A percentile compares a stretch with the other conserved stretches of the same genome.
These are phyloP conservation scores for Pseudomonodictys pantanalensis DNA, from an alignment of 495 filamentous ascomycete species.

Conservation along the genomic window DNA sequence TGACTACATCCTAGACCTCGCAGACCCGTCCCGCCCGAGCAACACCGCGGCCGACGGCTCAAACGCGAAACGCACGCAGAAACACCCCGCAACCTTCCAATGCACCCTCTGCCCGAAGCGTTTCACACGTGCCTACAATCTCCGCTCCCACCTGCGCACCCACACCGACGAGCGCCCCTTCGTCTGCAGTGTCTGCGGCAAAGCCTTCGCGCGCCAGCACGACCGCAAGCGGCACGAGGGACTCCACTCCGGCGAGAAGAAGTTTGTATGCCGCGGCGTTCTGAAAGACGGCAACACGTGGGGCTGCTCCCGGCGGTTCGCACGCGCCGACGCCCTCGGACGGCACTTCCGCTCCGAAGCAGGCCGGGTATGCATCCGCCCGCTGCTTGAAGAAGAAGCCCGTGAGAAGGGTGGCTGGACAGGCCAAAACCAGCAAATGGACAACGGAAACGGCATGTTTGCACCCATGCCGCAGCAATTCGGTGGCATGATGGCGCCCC, in stretches of 20 bases:
- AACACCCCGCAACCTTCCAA: conserved; percentile 66
- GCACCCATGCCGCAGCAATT: conserved; percentile 13
- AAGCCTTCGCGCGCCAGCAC: conserved; percentile 59
- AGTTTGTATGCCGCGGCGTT: conserved; percentile 92
- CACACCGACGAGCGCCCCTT: conserved; percentile 49
- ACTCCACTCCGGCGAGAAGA: conserved; percentile 52
- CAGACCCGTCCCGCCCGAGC: conserved; percentile 78
- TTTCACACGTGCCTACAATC: conserved; percentile 53
- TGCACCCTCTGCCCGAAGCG: conserved; percentile 48
- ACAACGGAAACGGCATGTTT: conserved; percentile 21
- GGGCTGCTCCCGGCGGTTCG: conserved; percentile 92
- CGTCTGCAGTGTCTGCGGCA: conserved; percentile 75
- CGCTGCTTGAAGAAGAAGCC: conserved; percentile 80
- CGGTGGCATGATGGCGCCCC: conserved; percentile 17
- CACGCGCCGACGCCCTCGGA: conserved; percentile 90
- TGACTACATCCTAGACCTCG: conserved; percentile 88
- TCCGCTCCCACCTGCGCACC: conserved; percentile 46
- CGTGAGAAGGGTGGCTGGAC: conserved; percentile 48
- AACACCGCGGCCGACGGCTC: conserved; percentile 45
- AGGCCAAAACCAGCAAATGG: conserved; percentile 28
- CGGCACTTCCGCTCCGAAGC: conserved; percentile 97
- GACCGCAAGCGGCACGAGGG: conserved; percentile 48
- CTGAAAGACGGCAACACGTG: conserved; percentile 77
- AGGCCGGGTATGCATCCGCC: conserved; percentile 92
- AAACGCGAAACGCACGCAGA: conserved; percentile 71